Conservation (phyloP, 2,329 filamentous ascomycete species). For the Geoglossum cookeanum region DNA sequence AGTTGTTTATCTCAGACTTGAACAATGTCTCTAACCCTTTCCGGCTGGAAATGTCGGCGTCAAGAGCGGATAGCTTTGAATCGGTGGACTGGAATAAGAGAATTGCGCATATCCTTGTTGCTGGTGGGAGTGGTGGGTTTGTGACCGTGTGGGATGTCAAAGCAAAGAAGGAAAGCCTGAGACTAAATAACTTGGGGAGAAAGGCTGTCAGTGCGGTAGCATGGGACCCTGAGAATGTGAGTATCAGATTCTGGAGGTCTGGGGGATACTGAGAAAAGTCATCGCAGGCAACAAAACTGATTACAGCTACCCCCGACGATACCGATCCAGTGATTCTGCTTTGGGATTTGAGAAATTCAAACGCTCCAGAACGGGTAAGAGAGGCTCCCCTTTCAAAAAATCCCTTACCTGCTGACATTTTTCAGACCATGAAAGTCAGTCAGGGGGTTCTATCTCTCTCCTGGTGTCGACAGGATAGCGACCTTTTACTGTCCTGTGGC, state of each 20-base stretch:
- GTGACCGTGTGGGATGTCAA: conserved; percentile 98
- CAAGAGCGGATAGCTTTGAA: conserved; percentile 85
- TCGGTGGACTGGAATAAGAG: conserved; percentile 98
- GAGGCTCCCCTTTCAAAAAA: neutral
- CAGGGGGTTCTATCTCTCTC: conserved; percentile 84
- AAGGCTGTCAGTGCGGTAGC: conserved; percentile 91
- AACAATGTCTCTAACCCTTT: conserved; percentile 80
- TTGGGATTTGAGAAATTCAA: conserved; percentile 92
- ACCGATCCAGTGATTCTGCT: conserved; percentile 72
- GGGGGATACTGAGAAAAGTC: neutral
- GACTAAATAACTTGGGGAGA: conserved; percentile 70
- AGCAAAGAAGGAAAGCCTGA: conserved; percentile 92
- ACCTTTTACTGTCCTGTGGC: conserved; percentile 77
- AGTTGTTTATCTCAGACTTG: conserved; percentile 82
- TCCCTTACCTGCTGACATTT: conserved; percentile 7
- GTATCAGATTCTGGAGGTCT: neutral
- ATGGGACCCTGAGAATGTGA: conserved; percentile 80
- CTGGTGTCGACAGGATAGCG: conserved; percentile 83
- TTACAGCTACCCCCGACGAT: conserved; percentile 83
- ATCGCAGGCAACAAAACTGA: conserved; percentile 57
- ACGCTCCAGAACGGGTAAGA: conserved; percentile 56
- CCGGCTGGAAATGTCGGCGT: conserved; percentile 69
- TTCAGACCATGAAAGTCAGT: conserved; percentile 64
- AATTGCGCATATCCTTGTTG: conserved; percentile 88
- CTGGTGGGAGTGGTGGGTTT: conserved; percentile 80